Base-by-base conservation (phyloP, 345 rosid species). In the Geranium rotundifolium region DNA sequence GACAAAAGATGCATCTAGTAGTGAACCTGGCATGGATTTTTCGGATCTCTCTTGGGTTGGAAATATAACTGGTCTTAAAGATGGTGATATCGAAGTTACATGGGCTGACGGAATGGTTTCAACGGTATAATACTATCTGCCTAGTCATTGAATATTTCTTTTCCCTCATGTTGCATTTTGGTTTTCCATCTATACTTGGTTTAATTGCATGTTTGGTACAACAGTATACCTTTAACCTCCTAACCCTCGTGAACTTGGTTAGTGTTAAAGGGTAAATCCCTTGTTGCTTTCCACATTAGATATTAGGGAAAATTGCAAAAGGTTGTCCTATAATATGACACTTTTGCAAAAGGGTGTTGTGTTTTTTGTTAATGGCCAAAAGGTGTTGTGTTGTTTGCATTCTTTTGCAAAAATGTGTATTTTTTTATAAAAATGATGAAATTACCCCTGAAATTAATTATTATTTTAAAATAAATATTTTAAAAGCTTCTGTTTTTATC, bases 41-140 rank as follows among this genome's bases (percentile, higher is more conserved):
- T 70, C 84, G 5, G 84, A 88, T 76, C 91, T 88, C 63, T 88
- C 99, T 61, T 93, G 99, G 99, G 97, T 90, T 69, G 96, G 97
- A 63, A 88, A 90, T 77, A 84, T 93, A 76, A 88, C 88, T 74
- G 96, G 90, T 63, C 88, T 95, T 19, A 84, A 71, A 74, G 81
- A 95, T 77, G 99, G 99, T 71, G 88, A 95, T 68, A 90, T 95
- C 67, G 91, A 95, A 81, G 97, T 95, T 66, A 84, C 97, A 57
- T 95, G 99, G 99, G 97, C 96, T 20, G 93, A 95, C 70, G 96
- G 97, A 70, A 85, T 76, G 87, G 84, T 95, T 69, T 95, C 99
- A 69, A 78, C 29, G 92, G 99, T 95, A 90, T 23, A 23, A 23
- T 41, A 69, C 71, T 57, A 52, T 1, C 41, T 62, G 50, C 58